Conservation (phyloP, 106 monocot genomes). For the Dioscorea alata region DNA sequence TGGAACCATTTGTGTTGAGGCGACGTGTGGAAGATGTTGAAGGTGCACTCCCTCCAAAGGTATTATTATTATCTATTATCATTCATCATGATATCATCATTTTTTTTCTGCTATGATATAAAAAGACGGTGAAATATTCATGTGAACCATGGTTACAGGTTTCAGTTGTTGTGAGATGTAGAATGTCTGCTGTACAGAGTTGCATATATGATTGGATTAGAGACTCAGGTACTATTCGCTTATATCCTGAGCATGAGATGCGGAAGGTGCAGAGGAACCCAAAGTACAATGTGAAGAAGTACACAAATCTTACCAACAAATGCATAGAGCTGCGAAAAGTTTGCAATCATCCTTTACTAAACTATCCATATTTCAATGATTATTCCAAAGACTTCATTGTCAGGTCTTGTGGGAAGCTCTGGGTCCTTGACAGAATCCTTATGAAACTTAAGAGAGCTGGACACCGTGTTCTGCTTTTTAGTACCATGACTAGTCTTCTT, state of each 20-base stretch:
- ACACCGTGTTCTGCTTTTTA: conserved; percentile 95
- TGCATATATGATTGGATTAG: conserved; percentile 98
- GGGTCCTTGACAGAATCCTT: conserved; percentile 94
- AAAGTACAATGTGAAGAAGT: conserved; percentile 71
- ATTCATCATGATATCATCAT: background rate
- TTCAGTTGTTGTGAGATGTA: conserved; percentile 83
- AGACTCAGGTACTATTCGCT: conserved; percentile 84
- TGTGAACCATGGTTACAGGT: conserved; percentile 41
- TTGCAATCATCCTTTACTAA: conserved; percentile 92
- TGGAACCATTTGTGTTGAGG: conserved; percentile 96
- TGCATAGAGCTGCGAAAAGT: conserved; percentile 97
- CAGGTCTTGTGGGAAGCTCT: conserved; percentile 92
- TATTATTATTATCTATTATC: conserved; percentile 1
- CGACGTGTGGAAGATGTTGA: conserved; percentile 98
- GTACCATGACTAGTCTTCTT: conserved; percentile 97
- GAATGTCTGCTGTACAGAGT: conserved; percentile 94
- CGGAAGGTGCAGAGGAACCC: conserved; percentile 68
- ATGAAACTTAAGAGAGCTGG: conserved; percentile 94
- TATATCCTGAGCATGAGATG: conserved; percentile 92
- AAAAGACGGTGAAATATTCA: background rate
- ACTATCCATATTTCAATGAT: conserved; percentile 72
- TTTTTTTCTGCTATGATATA: background rate
- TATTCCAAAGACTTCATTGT: conserved; percentile 82
- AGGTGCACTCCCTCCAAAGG: conserved; percentile 94
- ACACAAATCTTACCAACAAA: conserved; percentile 94